These are phyloP conservation scores for Magnusiomyces paraingens DNA, from an alignment of 1,139 yeast species.

Conservation along the genomic window DNA sequence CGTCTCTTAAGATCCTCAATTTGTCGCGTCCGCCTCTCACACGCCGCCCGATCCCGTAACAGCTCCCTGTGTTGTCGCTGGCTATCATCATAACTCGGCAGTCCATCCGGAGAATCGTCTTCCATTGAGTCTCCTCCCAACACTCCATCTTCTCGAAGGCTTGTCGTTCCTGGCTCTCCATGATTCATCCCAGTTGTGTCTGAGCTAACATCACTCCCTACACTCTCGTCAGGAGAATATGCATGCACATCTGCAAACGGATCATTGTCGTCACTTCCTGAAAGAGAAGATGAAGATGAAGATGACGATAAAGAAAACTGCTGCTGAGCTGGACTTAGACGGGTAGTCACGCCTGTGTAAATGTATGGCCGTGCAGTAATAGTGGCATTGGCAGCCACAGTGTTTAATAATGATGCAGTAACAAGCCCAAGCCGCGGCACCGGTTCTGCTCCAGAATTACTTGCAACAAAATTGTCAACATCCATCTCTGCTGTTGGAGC, in stretches of 20 bases:
- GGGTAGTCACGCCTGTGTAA: neutral
- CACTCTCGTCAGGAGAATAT: too few relatives aligned
- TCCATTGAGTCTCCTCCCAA: too few relatives aligned
- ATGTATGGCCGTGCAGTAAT: neutral
- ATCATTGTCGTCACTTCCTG: too few relatives aligned
- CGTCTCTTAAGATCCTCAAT: conserved; percentile 12
- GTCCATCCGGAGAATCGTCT: neutral
- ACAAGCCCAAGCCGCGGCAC: conserved; percentile 3
- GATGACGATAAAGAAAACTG: neutral
- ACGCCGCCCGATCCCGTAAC: conserved; percentile 11
- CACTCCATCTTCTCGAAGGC: neutral
- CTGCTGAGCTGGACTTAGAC: too few relatives aligned
- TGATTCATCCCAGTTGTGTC: too few relatives aligned
- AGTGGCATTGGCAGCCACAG: conserved; percentile 4
- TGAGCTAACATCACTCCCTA: too few relatives aligned
- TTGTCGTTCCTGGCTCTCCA: too few relatives aligned
- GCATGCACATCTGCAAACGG: too few relatives aligned
- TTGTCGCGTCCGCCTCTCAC: conserved; percentile 8
- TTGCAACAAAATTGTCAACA: too few relatives aligned
- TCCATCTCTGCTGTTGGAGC: neutral
- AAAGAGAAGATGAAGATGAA: neutral
- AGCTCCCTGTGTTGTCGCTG: conserved; percentile 16
- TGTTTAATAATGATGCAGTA: conserved; percentile 1
- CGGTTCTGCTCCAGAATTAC: too few relatives aligned
- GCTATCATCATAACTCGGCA: conserved; percentile 18